Evolutionary conservation across 768 basidiomycete genomes (phyloP), one percentile per base, ranked within the genome.

Genomic region (Boletus insuetus): DNA sequence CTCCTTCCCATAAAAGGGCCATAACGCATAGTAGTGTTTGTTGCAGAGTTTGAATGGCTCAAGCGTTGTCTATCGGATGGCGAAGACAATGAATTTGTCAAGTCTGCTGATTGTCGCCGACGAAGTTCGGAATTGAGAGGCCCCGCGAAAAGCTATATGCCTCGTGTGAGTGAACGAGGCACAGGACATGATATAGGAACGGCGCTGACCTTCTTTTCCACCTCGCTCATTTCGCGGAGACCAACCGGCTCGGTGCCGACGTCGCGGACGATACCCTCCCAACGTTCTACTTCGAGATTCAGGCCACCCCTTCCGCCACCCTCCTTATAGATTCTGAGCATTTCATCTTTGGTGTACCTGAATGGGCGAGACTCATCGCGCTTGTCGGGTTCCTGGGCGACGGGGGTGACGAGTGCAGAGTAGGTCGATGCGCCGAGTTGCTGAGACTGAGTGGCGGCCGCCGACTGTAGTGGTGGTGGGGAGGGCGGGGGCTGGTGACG

Each of bases 181-280:
- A 53, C 20, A 44, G 49, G 46, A 63, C 54, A 60, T 20, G 34
- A 52, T 34, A 29, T 32, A 51, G 26, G 37, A 55, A 50, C 22
- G 46, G 32, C 51, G 49, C 32, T 64, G 64, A 94, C 94, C 89
- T 94, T 95, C 77, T 87, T 92, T 78, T 96, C 94, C 20, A 76
- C 74, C 49, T 93, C 91, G 54, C 76, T 77, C 82, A 91, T 82
- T 67, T 95, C 94, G 60, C 85, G 86, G 63, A 93, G 65, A 39
- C 83, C 82, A 35, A 87, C 73, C 17, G 94, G 94, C 54, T 91
- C 89, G 41, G 68, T 79, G 29, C 81, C 85, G 22, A 79, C 74
- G 66, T 93, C 91, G 55, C 86, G 84, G 24, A 93, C 89, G 61
- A 95, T 86, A 53, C 92, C 92, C 55, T 93, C 89, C 87, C 89